Evolutionary conservation across 2,329 filamentous ascomycete species (phyloP).

Genomic region (Emydomyces testavorans): DNA sequence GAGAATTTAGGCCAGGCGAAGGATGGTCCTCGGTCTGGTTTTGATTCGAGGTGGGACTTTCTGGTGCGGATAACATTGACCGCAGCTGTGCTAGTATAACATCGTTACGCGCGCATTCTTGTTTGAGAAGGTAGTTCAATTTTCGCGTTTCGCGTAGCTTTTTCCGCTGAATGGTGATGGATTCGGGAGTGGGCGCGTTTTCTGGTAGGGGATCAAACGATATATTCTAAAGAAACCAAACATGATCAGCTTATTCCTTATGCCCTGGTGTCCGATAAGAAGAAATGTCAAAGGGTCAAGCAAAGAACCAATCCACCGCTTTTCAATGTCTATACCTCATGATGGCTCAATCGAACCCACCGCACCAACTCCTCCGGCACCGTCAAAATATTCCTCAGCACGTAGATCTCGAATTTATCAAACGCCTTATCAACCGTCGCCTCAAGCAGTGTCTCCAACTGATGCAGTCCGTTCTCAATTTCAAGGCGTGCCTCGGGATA

Average conservation of each 20-base stretch:
- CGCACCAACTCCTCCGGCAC: constrained; percentile 59
- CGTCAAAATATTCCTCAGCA: constrained; percentile 71
- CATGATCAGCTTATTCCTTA: background rate
- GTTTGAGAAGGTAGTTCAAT: constrained; percentile 56
- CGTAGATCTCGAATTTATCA: constrained; percentile 80
- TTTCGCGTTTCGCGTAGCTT: constrained; percentile 69
- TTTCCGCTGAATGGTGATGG: constrained; percentile 58
- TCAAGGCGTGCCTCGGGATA: constrained; percentile 51
- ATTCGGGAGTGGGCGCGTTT: constrained; percentile 50
- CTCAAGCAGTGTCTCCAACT: constrained; percentile 71
- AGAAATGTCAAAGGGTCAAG: background rate
- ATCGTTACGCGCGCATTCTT: constrained; percentile 61
- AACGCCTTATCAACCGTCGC: constrained; percentile 74
- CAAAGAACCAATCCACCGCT: background rate
- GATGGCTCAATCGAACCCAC: constrained; percentile 76
- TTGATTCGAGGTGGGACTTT: constrained; percentile 15
- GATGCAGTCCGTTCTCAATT: constrained; percentile 78
- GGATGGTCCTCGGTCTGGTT: constrained; percentile 13
- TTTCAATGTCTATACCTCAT: constrained; percentile 56
- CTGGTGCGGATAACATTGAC: constrained; percentile 39
- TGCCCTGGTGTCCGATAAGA: background rate
- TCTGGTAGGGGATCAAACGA: constrained; percentile 24
- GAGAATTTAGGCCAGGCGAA: constrained; percentile 18
- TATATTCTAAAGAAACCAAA: constrained; percentile 26
- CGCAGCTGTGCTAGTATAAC: constrained; percentile 56